Conservation (phyloP, 2,329 filamentous ascomycete genomes). For the Tolypocladium album region DNA sequence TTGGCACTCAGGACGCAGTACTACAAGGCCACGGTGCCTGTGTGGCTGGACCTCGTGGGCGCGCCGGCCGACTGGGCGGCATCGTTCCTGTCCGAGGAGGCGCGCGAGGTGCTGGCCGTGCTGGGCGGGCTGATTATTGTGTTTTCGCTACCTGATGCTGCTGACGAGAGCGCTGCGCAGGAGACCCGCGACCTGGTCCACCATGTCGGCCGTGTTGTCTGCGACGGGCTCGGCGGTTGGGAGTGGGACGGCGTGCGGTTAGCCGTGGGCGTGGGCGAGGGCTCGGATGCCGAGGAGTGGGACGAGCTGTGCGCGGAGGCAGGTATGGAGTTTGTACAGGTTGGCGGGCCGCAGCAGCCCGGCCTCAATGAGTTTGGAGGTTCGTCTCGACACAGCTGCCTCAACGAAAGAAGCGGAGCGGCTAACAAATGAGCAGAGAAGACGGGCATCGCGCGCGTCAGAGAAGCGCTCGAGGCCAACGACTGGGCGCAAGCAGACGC, state of each 20-base stretch:
- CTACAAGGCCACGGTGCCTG: constrained; percentile 48
- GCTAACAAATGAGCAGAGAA: constrained; percentile 31
- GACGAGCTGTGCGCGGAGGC: constrained; percentile 47
- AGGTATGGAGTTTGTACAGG: constrained; percentile 54
- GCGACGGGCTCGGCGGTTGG: constrained; percentile 47
- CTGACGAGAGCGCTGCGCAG: constrained; percentile 14
- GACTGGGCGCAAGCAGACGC: constrained; percentile 41
- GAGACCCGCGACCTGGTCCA: constrained; percentile 32
- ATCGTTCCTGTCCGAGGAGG: constrained; percentile 50
- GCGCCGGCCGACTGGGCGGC: constrained; percentile 42
- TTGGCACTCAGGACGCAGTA: constrained; percentile 47
- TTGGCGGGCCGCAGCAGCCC: constrained; percentile 25
- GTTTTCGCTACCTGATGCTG: constrained; percentile 15
- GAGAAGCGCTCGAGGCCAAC: constrained; percentile 54
- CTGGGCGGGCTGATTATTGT: constrained; percentile 47
- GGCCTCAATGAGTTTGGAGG: constrained; percentile 48
- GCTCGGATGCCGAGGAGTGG: constrained; percentile 43
- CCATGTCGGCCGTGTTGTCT: constrained; percentile 43
- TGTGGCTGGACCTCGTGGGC: constrained; percentile 56
- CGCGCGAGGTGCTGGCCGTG: constrained; percentile 48
- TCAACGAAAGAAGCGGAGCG: neutral
- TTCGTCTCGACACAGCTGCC: constrained; percentile 11
- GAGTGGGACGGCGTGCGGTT: constrained; percentile 55
- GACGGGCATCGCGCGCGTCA: constrained; percentile 45
- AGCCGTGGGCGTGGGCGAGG: constrained; percentile 43